Percentiles rank a stretch among this genome's conserved stretches.
Evolutionary conservation across 257 asterid species (phyloP).

Genomic region (Petunia secreta): DNA sequence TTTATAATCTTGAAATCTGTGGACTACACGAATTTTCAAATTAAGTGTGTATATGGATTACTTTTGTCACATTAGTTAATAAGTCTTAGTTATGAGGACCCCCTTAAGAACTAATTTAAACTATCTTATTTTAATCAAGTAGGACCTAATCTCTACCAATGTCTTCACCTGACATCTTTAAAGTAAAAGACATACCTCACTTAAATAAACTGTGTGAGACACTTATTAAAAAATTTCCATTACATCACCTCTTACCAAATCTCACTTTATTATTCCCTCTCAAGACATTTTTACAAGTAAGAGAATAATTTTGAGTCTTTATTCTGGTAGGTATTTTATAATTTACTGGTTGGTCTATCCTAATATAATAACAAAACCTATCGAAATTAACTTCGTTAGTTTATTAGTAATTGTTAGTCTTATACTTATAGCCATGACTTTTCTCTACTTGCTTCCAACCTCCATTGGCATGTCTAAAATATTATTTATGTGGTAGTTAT

Average conservation of each 20-base stretch:
- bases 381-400: background rate
- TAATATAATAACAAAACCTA: background rate
- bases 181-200: background rate
- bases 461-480: background rate
- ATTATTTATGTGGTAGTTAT: conserved; percentile 4
- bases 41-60: background rate
- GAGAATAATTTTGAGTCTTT: background rate
- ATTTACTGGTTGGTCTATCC: background rate
- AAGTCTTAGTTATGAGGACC: background rate
- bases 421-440: conserved; percentile 11
- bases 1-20: background rate
- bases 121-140: background rate
- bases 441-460: conserved; percentile 19
- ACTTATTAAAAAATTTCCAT: conserved; percentile 40
- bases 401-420: conserved; percentile 5
- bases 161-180: background rate
- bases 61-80: background rate
- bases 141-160: background rate
- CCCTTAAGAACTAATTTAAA: background rate
- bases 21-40: background rate
- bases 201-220: conserved; percentile 30
- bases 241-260: conserved; percentile 63
- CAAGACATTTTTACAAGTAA: background rate
- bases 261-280: conserved; percentile 27
- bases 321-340: background rate